phyloP scores from a whole-genome alignment of 2,329 filamentous ascomycete species.

The Nemania sp. region DNA sequence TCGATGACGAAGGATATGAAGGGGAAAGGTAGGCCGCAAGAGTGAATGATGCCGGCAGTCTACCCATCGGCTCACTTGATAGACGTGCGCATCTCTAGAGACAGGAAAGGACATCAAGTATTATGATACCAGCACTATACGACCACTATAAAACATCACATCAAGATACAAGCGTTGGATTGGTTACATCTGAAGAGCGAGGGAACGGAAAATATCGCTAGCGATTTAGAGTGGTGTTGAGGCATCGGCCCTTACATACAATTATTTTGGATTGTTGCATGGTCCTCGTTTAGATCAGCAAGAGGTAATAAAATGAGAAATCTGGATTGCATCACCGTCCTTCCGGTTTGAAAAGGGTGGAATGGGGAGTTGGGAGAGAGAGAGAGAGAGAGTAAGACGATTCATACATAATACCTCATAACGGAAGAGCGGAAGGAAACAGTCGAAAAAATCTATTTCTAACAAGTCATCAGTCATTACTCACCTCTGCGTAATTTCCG shows the following conservation, averaged over 20 bases:
- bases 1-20: slow-evolving; percentile 47
- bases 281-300: not conserved
- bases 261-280: slow-evolving; percentile 3
- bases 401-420: no score
- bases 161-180: slow-evolving; percentile 4
- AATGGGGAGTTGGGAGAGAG: no score
- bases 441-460: no score
- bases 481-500: not conserved
- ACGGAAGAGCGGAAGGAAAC: not conserved
- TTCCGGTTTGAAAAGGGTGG: no score
- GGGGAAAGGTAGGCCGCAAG: slow-evolving; percentile 34
- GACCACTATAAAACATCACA: not conserved
- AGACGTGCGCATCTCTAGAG: not conserved
- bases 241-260: not conserved
- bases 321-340: no score
- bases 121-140: not conserved
- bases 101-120: not conserved
- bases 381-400: no score
- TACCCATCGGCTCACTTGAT: not conserved
- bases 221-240: not conserved
- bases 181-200: slow-evolving; percentile 1
- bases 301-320: not conserved
- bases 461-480: not conserved
- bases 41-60: slow-evolving; percentile 13
- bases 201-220: not conserved